Percentiles rank a stretch among this genome's conserved stretches.
These are phyloP conservation scores for Aspergillus leporis DNA, from an alignment of 495 filamentous ascomycete species.

Conservation along the genomic window DNA sequence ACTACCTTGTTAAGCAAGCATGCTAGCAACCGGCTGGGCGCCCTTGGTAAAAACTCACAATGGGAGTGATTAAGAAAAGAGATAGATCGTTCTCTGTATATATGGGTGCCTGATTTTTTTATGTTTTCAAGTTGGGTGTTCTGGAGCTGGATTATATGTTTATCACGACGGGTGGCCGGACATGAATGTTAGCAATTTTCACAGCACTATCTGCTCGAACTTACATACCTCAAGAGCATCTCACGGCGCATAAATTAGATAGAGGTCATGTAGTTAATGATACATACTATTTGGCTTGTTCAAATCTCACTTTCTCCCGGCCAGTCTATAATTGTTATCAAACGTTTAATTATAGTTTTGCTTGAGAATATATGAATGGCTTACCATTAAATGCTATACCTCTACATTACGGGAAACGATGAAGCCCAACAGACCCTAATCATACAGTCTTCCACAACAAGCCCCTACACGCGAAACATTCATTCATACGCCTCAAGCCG, in stretches of 20 bases:
- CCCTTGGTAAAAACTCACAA: constrained; percentile 34
- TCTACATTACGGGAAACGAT: no score
- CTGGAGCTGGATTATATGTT: neutral
- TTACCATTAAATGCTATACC: no score
- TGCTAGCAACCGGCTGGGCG: constrained; percentile 33
- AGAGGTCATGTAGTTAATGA: no score
- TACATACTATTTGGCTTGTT: no score
- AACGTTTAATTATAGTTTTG: no score
- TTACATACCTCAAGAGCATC: no score
- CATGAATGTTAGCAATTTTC: neutral
- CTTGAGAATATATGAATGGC: no score
- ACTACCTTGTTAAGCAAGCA: constrained; percentile 41
- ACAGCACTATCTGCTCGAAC: neutral
- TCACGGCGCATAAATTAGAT: no score
- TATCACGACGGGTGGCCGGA: neutral
- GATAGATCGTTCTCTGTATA: no score
- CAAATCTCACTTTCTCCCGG: no score
- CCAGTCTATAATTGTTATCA: no score
- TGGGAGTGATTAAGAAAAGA: constrained; percentile 39
- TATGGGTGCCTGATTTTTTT: neutral
- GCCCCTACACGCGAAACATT: neutral
- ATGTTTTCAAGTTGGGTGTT: neutral
- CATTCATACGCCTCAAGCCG: neutral
- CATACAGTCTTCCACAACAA: neutral
- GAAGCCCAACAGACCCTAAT: neutral